Evolutionary conservation across 306 rosid genomes (phyloP).

Genomic region (Prunus armeniaca): DNA sequence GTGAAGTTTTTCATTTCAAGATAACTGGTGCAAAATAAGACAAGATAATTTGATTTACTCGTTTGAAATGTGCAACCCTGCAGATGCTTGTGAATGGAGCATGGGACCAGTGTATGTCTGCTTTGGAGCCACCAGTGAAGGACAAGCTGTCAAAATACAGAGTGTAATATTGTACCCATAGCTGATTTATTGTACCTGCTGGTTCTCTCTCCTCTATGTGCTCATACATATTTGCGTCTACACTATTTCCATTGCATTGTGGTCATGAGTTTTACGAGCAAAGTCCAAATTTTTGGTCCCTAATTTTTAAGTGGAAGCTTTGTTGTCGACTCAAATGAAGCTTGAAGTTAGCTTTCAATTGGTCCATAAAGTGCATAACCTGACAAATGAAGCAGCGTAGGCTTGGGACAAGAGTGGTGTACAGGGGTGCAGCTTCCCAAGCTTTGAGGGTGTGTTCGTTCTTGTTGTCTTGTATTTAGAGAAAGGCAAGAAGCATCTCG

Average conservation of each 20-base stretch:
- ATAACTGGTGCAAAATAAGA: not conserved
- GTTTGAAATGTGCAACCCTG: slow-evolving; percentile 2
- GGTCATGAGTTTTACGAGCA: slow-evolving; percentile 34
- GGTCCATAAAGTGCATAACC: slow-evolving; percentile 28
- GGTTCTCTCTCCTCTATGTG: slow-evolving; percentile 15
- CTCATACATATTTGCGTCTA: slow-evolving; percentile 37
- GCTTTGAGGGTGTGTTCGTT: slow-evolving; percentile 44
- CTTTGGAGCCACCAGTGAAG: slow-evolving; percentile 84
- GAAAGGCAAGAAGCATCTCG: slow-evolving; percentile 37
- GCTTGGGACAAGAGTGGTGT: slow-evolving; percentile 44
- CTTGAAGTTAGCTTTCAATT: slow-evolving; percentile 42
- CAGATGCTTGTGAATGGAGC: slow-evolving; percentile 97
- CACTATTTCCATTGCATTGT: slow-evolving; percentile 31
- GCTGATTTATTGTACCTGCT: slow-evolving; percentile 6
- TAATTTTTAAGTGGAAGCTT: slow-evolving; percentile 34
- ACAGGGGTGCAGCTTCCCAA: slow-evolving; percentile 62
- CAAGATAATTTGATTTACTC: slow-evolving; percentile 6
- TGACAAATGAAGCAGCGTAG: slow-evolving; percentile 36
- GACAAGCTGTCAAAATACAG: slow-evolving; percentile 88
- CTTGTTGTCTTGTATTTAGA: slow-evolving; percentile 46
- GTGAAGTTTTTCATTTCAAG: not conserved
- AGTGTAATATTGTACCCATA: slow-evolving; percentile 38
- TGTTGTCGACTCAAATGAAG: slow-evolving; percentile 36
- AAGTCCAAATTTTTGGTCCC: slow-evolving; percentile 33
- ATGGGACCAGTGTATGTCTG: slow-evolving; percentile 97